Base-by-base conservation (phyloP, 805 yeast species). In the Zygosaccharomyces lentus region DNA sequence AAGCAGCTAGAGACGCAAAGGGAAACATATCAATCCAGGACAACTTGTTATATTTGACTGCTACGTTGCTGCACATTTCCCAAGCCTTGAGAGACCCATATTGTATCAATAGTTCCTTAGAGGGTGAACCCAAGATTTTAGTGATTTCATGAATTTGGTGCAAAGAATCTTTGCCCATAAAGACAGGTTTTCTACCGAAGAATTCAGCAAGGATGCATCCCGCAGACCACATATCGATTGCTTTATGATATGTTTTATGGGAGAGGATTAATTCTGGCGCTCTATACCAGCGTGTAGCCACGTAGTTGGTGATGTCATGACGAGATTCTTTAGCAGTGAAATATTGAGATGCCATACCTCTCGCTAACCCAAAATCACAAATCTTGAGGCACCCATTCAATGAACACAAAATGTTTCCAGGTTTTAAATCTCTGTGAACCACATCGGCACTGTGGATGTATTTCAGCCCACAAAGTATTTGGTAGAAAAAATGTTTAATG, bases 261-360 rank as follows among this genome's bases (percentile, higher is more conserved):
- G 85, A 75, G 27, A 89, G 65, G 36, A 90, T 77, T 39, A 90
- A 71, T 58, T 90, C 98, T 0, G 98, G 98, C 0, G 97, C 96
- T 37, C 98, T 72, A 59, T 90, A 90, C 96, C 96, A 90, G 47
- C 97, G 69, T 0, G 97, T 90, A 0, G 96, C 96, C 19, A 90
- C 96, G 60, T 90, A 90, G 55, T 80, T 82, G 9, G 95, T 86
- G 23, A 86, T 85, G 12, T 76, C 72, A 25, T 68, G 58, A 12
- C 52, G 40, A 27, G 47, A 34, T 15, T 37, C 46, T 15, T 41
- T 46, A 5, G 46, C 19, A 8, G 45, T 42, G 13, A 62, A 53
- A 49, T 49, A 67, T 44, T 60, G 58, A 7, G 67, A 62, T 1
- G 71, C 64, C 9, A 87, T 72, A 1, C 95, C 95, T 59, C 97